Conservation (phyloP, 768 basidiomycete genomes). For the Boletellus ananiceps region DNA sequence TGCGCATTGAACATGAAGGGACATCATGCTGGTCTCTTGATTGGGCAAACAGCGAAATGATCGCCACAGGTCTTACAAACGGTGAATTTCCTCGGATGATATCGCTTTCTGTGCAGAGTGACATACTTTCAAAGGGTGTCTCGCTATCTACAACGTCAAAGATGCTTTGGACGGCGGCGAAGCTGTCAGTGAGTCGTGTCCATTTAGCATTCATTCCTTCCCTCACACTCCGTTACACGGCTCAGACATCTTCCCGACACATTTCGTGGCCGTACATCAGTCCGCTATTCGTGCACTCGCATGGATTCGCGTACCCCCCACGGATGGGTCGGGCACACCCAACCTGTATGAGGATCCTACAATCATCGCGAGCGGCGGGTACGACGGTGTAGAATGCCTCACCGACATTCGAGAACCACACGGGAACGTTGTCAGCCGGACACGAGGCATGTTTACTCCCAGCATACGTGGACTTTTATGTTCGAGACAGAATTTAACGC, state of each 20-base stretch:
- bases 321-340: constrained; percentile 42
- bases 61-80: constrained; percentile 82
- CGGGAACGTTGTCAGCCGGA: constrained; percentile 69
- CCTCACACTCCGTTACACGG: background rate
- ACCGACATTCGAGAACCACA: constrained; percentile 72
- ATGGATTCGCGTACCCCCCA: constrained; percentile 69
- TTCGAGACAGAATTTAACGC: background rate
- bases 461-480: background rate
- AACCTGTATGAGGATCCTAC: constrained; percentile 57
- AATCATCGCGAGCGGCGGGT: constrained; percentile 71
- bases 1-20: constrained; percentile 73
- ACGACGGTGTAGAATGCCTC: constrained; percentile 73
- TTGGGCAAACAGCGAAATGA: constrained; percentile 81
- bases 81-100: constrained; percentile 41
- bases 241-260: constrained; percentile 53
- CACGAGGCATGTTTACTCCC: constrained; percentile 49
- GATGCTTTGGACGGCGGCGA: constrained; percentile 35
- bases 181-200: constrained; percentile 27
- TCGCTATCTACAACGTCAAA: constrained; percentile 55
- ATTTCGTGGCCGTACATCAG: constrained; percentile 72
- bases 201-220: background rate
- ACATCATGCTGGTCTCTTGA: constrained; percentile 77
- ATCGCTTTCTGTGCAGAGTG: background rate
- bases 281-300: constrained; percentile 71
- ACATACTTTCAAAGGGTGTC: constrained; percentile 37